Conservation (phyloP, 2,329 filamentous ascomycete species). For the Davidsoniella australis region DNA sequence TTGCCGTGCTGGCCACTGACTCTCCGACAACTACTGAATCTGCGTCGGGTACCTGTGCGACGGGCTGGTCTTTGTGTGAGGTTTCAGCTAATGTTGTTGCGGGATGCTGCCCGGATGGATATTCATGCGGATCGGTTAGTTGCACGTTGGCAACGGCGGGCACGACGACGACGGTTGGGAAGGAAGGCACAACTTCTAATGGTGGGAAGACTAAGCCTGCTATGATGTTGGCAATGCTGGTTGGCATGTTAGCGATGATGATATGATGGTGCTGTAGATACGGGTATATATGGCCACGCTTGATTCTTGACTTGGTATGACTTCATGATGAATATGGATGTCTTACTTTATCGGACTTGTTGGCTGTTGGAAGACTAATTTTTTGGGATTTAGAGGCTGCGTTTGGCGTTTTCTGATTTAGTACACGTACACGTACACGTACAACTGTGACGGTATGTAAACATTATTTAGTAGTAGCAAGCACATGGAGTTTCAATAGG, state of each 20-base stretch:
- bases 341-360: background rate
- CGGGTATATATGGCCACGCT: no score
- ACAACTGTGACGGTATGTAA: background rate
- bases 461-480: no score
- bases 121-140: constrained; percentile 52
- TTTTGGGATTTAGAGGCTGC: no score
- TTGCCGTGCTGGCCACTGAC: constrained; percentile 44
- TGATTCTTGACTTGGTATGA: no score
- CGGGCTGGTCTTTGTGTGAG: constrained; percentile 62
- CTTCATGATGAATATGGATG: no score
- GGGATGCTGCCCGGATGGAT: constrained; percentile 73
- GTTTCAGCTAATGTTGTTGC: constrained; percentile 40
- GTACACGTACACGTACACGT: background rate
- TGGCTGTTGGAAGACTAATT: no score
- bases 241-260: background rate
- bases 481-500: no score
- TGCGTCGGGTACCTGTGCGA: constrained; percentile 42
- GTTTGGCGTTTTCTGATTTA: no score
- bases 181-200: constrained; percentile 26
- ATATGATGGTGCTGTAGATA: background rate
- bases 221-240: background rate
- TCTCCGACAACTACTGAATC: constrained; percentile 26
- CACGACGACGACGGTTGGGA: constrained; percentile 39
- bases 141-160: constrained; percentile 42
- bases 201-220: background rate